phyloP scores from a whole-genome alignment of 2,329 filamentous ascomycete genomes.

The Botrytis medusae region DNA sequence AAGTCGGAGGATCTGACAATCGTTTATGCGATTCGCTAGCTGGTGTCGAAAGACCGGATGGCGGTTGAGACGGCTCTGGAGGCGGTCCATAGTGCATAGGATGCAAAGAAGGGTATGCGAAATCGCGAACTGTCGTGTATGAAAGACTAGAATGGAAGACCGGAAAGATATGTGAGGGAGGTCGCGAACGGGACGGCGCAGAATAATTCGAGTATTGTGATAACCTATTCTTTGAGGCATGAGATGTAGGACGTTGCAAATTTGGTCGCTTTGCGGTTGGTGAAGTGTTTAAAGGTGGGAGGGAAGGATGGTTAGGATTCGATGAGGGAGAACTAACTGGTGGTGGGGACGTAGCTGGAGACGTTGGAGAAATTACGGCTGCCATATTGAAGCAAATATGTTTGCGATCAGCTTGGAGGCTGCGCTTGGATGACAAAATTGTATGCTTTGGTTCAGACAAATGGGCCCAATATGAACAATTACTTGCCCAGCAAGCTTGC shows the following conservation, averaged over 20 bases:
- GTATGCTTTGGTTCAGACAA: conserved; percentile 5
- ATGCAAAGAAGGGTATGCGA: conserved; percentile 81
- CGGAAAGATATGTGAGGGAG: conserved; percentile 78
- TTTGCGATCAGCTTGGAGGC: conserved; percentile 18
- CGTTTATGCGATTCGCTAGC: conserved; percentile 72
- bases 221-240: conserved; percentile 76
- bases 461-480: conserved; percentile 24
- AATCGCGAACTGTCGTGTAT: conserved; percentile 92
- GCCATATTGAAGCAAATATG: conserved; percentile 33
- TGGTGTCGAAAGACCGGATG: conserved; percentile 81
- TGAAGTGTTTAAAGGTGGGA: conserved; percentile 59
- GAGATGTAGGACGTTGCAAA: conserved; percentile 67
- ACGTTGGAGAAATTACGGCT: conserved; percentile 56
- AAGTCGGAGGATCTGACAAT: conserved; percentile 76
- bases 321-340: conserved; percentile 45
- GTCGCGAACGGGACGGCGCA: conserved; percentile 67
- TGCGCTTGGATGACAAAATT: not conserved
- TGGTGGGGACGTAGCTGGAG: conserved; percentile 53
- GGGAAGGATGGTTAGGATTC: conserved; percentile 53
- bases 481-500: conserved; percentile 38
- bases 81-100: conserved; percentile 94
- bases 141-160: conserved; percentile 80
- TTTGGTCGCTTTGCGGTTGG: conserved; percentile 55
- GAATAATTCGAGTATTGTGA: conserved; percentile 81
- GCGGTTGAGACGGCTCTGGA: conserved; percentile 66